These are phyloP conservation scores for Xylaria scruposa DNA, from an alignment of 495 filamentous ascomycete genomes.

Conservation along the genomic window DNA sequence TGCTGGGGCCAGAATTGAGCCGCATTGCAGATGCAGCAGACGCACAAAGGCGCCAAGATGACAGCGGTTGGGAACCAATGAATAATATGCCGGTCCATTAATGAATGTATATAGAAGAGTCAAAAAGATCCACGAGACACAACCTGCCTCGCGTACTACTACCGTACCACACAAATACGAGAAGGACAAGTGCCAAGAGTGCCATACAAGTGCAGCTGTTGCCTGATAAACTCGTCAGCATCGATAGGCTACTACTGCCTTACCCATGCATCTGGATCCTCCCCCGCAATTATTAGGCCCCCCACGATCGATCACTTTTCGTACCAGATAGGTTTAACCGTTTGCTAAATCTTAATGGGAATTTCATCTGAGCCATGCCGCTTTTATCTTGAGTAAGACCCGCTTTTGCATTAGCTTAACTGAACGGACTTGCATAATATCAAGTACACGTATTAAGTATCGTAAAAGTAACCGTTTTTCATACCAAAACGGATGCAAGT, in stretches of 20 bases:
- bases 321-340: too few relatives aligned
- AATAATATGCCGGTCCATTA: background rate
- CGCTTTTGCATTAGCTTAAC: too few relatives aligned
- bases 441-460: too few relatives aligned
- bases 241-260: background rate
- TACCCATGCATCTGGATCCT: background rate
- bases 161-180: background rate
- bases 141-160: background rate
- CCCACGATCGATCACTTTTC: too few relatives aligned
- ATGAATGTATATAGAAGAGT: constrained; percentile 14
- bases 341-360: too few relatives aligned
- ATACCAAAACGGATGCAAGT: too few relatives aligned
- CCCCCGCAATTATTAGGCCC: constrained; percentile 8
- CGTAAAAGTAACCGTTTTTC: too few relatives aligned
- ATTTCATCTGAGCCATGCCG: too few relatives aligned
- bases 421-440: too few relatives aligned
- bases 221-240: background rate
- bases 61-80: background rate
- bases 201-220: constrained; percentile 8
- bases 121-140: background rate
- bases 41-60: background rate
- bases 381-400: too few relatives aligned
- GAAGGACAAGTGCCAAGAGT: background rate
- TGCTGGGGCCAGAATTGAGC: background rate
- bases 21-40: background rate